These are phyloP conservation scores for Pseudogymnoascus sp. DNA, from an alignment of 2,329 filamentous ascomycete species.

Conservation along the genomic window DNA sequence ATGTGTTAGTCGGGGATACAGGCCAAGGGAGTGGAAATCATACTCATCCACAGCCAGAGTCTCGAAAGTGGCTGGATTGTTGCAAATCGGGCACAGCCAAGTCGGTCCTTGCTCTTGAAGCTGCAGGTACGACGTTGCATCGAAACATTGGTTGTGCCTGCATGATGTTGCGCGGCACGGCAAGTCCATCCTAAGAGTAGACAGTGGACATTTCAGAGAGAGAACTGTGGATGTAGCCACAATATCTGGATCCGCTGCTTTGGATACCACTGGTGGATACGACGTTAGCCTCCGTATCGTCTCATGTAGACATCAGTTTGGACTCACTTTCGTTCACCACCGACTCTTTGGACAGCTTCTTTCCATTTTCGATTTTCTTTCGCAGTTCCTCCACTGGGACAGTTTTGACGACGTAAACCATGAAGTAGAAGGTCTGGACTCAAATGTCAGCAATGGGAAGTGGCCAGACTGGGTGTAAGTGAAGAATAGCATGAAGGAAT, in stretches of 20 bases:
- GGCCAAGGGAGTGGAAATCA: conserved; percentile 28
- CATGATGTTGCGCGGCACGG: conserved; percentile 76
- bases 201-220: conserved; percentile 87
- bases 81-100: conserved; percentile 94
- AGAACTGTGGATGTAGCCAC: conserved; percentile 80
- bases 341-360: conserved; percentile 68
- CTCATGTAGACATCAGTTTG: neutral
- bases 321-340: conserved; percentile 77
- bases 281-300: neutral
- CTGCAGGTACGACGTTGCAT: conserved; percentile 84
- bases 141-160: conserved; percentile 89
- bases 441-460: neutral
- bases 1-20: neutral
- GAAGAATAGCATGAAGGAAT: conserved; percentile 5
- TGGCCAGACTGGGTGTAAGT: neutral
- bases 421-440: conserved; percentile 61
- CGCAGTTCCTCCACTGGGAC: conserved; percentile 67
- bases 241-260: conserved; percentile 80
- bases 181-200: conserved; percentile 70
- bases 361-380: conserved; percentile 54
- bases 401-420: conserved; percentile 67
- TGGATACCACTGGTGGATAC: conserved; percentile 59
- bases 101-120: conserved; percentile 93
- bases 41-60: conserved; percentile 81
- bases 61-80: conserved; percentile 72